Evolutionary conservation across 768 basidiomycete species (phyloP).

Genomic region (Hortiboletus flavorubellus): DNA sequence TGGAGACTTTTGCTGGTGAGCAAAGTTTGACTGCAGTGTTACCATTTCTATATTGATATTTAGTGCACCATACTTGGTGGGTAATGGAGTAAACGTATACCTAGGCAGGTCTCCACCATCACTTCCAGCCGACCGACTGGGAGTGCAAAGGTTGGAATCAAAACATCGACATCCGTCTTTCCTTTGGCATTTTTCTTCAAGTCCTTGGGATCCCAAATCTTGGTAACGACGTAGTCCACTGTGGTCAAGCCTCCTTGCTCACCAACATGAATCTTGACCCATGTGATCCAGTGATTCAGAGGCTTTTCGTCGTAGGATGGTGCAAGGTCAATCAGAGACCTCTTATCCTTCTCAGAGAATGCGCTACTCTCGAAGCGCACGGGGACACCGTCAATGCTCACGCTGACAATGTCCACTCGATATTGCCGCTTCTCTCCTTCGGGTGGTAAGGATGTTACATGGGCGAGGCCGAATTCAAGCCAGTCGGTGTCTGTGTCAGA

Average conservation of each 20-base stretch:
- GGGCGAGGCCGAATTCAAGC: slow-evolving; percentile 73
- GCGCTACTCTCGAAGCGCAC: slow-evolving; percentile 56
- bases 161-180: slow-evolving; percentile 39
- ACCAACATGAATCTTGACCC: slow-evolving; percentile 61
- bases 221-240: slow-evolving; percentile 61
- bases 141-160: slow-evolving; percentile 71
- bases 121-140: slow-evolving; percentile 67
- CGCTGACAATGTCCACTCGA: slow-evolving; percentile 48
- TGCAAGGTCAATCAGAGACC: slow-evolving; percentile 32
- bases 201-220: slow-evolving; percentile 9
- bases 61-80: slow-evolving; percentile 3
- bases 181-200: slow-evolving; percentile 35
- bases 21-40: slow-evolving; percentile 53
- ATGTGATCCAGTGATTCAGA: slow-evolving; percentile 58
- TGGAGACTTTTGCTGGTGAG: slow-evolving; percentile 41
- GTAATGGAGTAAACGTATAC: slow-evolving; percentile 35
- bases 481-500: slow-evolving; percentile 60
- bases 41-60: slow-evolving; percentile 40
- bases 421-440: slow-evolving; percentile 32
- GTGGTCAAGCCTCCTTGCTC: slow-evolving; percentile 50
- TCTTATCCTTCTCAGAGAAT: slow-evolving; percentile 36
- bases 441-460: slow-evolving; percentile 27
- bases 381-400: slow-evolving; percentile 62
- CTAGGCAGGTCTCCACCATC: slow-evolving; percentile 47
- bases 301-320: slow-evolving; percentile 52